These are phyloP conservation scores for Picea glauca DNA, from an alignment of 75 land plant genomes.

Conservation along the genomic window DNA sequence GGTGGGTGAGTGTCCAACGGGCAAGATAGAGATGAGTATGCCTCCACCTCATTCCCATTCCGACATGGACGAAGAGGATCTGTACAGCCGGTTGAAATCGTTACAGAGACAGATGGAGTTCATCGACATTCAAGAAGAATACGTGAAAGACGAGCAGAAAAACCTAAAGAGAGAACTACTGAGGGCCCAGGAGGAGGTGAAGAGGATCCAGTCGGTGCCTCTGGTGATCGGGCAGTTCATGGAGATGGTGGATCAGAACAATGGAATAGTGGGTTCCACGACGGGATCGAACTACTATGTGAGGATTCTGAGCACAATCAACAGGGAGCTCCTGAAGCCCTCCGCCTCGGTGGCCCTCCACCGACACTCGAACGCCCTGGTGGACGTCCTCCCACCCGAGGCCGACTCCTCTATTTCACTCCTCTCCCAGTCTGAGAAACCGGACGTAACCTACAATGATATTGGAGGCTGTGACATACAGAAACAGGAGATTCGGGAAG, in stretches of 20 bases:
- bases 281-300: slow-evolving; percentile 89
- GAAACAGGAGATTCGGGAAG: slow-evolving; percentile 90
- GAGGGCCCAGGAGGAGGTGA: slow-evolving; percentile 90
- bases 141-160: slow-evolving; percentile 84
- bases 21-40: no score
- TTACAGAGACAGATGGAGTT: slow-evolving; percentile 76
- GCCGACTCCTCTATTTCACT: slow-evolving; percentile 83
- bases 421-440: slow-evolving; percentile 83
- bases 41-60: neutral
- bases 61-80: slow-evolving; percentile 58
- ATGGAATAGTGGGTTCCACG: slow-evolving; percentile 83
- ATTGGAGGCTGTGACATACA: slow-evolving; percentile 93
- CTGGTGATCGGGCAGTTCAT: slow-evolving; percentile 88
- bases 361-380: slow-evolving; percentile 87
- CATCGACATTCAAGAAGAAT: slow-evolving; percentile 83
- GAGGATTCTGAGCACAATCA: slow-evolving; percentile 71
- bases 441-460: slow-evolving; percentile 79
- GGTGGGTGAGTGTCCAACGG: no score
- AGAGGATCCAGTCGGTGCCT: slow-evolving; percentile 85
- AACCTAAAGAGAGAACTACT: slow-evolving; percentile 75
- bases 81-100: slow-evolving; percentile 68
- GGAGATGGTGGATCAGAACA: slow-evolving; percentile 90
- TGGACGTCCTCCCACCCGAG: slow-evolving; percentile 87
- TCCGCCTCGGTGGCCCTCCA: slow-evolving; percentile 89
- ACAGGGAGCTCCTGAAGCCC: slow-evolving; percentile 71